A percentile compares a stretch with the other conserved stretches of the same genome.
phyloP scores from a whole-genome alignment of 225 moss, liverwort and hornwort species.

The Pseudoscleropodium purum region DNA sequence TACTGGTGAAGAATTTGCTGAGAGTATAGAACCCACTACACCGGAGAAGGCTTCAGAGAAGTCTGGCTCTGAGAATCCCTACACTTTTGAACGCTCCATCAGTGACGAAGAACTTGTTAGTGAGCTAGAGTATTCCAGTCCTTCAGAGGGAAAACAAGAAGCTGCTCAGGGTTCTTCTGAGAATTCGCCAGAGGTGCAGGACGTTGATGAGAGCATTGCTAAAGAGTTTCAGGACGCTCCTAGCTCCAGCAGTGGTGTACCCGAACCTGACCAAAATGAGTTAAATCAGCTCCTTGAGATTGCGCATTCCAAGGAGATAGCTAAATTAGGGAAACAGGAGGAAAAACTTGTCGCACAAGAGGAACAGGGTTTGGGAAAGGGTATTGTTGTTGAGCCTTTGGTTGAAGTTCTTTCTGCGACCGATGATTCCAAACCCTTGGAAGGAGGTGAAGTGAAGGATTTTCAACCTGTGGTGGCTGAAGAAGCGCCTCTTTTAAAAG shows the following conservation, averaged over 20 bases:
- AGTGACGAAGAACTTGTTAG: slow-evolving; percentile 8
- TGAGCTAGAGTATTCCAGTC: neutral
- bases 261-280: slow-evolving; percentile 30
- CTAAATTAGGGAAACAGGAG: slow-evolving; percentile 30
- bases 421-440: slow-evolving; percentile 6
- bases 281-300: slow-evolving; percentile 32
- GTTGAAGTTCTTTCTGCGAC: slow-evolving; percentile 19
- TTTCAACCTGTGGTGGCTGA: slow-evolving; percentile 22
- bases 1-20: neutral
- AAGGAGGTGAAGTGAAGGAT: slow-evolving; percentile 28
- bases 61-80: neutral
- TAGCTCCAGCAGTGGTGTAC: slow-evolving; percentile 2
- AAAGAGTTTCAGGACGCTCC: slow-evolving; percentile 19
- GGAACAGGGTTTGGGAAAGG: slow-evolving; percentile 19
- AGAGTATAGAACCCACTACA: slow-evolving; percentile 25
- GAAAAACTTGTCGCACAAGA: slow-evolving; percentile 24
- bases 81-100: neutral
- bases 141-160: neutral
- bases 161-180: neutral
- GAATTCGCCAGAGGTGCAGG: neutral
- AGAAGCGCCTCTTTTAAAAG: slow-evolving; percentile 24
- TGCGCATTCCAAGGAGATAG: slow-evolving; percentile 29
- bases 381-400: slow-evolving; percentile 7
- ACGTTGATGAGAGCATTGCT: slow-evolving; percentile 4
- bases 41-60: slow-evolving; percentile 22